Base-by-base conservation (phyloP, 805 yeast species). In the Suhomyces vadensis region DNA sequence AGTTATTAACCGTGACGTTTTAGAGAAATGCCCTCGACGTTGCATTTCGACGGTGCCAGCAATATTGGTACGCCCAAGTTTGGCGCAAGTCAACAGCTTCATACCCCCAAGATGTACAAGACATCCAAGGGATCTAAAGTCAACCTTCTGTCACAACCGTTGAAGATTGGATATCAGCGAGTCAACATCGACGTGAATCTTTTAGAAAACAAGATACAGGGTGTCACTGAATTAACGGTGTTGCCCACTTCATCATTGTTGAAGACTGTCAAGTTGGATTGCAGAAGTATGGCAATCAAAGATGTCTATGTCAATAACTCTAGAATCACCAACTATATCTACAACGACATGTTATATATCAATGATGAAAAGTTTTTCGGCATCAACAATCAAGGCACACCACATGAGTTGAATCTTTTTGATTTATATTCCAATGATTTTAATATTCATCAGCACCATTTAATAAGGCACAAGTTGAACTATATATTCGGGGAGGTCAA, bases 151-250 rank as follows among this genome's bases (percentile, higher is more conserved):
- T 54, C 64, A 8, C 83, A 78, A 49, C 59, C 63, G n/a, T 81
- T 87, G 61, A 82, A 78, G 55, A 77, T 92, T 17, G 90, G 92
- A 4, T 95, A 90, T 61, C 97, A 92, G 63, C 78, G 85, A 52
- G 86, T 92, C 10, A 75, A 79, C 20, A 65, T 92, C 14, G 96
- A 91, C 59, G 80, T 92, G 3, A 95, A 90, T 60, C 68, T 91
- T 35, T 75, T 81, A n/a, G 69, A 73, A 13, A 74, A 78, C 49
- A 56, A 67, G 16, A 67, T 90, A 5, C 58, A 57, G 0, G 99
- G 98, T 11, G 75, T 78, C 52, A 89, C 97, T 0, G 97, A 91
- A 57, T 67, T 94, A 24, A 85, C 94, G 1, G 71, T 91, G 2
- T 73, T 87, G 13, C 97, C 99, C 0, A 67, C 79, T 11, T 79